Base-by-base conservation (phyloP, 2,329 filamentous ascomycete genomes). In the Aspergillus thermomutatus region DNA sequence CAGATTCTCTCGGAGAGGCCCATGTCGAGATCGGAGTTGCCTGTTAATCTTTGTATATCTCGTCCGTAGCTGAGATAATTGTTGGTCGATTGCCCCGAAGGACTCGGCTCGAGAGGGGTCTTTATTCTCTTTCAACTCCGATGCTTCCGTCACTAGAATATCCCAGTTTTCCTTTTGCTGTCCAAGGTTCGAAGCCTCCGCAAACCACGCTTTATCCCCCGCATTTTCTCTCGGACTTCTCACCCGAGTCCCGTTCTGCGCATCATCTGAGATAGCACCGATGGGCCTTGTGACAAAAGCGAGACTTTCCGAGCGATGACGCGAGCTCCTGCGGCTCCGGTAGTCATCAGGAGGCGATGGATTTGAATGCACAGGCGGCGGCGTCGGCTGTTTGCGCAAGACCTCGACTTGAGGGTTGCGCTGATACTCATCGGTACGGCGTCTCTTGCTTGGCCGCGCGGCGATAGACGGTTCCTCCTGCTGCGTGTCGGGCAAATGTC, bases 91-190 rank as follows among this genome's bases (percentile, higher is more conserved):
- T 9, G 53, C 47, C 8, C 49, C 11, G 6, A 63, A 59, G 7
- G 54, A 19, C 4, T 49, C 23, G 1, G 25, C 17, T 8, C 31
- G 23, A 11, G 45, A 27, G 26, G 45, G 31, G 3, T 41, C 51
- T 26, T 27, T 28, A 21, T 10, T 47, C 41, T 48, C 17, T 26
- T 50, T 52, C 48, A 61, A 51, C 9, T 25, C 26, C 23, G 40
- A 54, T 11, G 59, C 57, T 17, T 49, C 53, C 4, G 46, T 23
- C 25, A 61, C 50, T 26, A 69, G 26, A 3, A 10, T 48, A 4
- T 60, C 50, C 70, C 69, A 72, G 21, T 61, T 60, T 1, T 58
- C 53, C 43, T 54, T 47, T 49, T 69, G 68, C 1, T 53, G 53
- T 23, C 63, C 60, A 4, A 66, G 37, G 19, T 60, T 28, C 9